These are phyloP conservation scores for Hyphopichia wangnamkhiaoensis DNA, from an alignment of 1,139 yeast species.

Conservation along the genomic window DNA sequence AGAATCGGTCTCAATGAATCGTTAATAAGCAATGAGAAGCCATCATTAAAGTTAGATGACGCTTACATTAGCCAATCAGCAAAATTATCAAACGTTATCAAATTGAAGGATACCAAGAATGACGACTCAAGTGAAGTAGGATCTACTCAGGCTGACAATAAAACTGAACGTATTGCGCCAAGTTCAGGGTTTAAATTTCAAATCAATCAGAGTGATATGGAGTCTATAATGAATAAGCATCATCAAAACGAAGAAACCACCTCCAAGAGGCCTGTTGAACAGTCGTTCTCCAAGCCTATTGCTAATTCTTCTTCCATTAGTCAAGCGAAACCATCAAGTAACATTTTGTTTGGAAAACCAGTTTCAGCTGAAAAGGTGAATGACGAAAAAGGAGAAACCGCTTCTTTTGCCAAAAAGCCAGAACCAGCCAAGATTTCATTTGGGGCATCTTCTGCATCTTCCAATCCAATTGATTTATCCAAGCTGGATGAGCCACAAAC, in stretches of 20 bases:
- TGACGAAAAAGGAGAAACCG: conserved; percentile 1
- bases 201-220: conserved; percentile 27
- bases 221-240: conserved; percentile 22
- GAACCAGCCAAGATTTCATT: conserved; percentile 4
- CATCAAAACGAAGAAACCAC: conserved; percentile 13
- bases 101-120: conserved; percentile 23
- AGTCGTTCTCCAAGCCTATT: not conserved
- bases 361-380: not conserved
- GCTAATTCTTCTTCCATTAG: too few relatives aligned
- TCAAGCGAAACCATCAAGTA: too few relatives aligned
- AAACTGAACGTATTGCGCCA: conserved; percentile 23
- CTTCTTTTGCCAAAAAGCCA: not conserved
- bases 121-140: conserved; percentile 2
- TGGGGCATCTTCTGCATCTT: not conserved
- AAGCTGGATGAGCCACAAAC: not conserved
- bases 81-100: conserved; percentile 28
- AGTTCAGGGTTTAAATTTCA: conserved; percentile 42
- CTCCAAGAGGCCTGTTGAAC: not conserved
- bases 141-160: conserved; percentile 8
- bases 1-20: conserved; percentile 21
- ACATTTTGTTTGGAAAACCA: too few relatives aligned
- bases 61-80: conserved; percentile 28
- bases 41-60: conserved; percentile 24
- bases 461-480: too few relatives aligned
- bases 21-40: conserved; percentile 17